Base-by-base conservation (phyloP, 2,329 filamentous ascomycete genomes). In the Hymenoscyphus albidus region DNA sequence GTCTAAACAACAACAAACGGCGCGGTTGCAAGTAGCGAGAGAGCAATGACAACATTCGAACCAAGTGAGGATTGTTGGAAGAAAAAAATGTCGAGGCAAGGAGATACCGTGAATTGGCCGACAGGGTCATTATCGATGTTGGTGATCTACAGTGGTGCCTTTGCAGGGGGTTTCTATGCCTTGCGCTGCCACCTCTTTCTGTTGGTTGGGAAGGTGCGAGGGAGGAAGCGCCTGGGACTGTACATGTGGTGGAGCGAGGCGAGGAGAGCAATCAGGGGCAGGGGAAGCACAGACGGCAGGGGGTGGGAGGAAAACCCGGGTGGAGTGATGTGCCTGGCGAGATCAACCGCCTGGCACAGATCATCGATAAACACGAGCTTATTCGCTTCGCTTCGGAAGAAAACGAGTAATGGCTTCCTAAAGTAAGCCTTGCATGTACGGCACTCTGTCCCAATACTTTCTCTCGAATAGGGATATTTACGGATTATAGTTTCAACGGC, bases 131-230 rank as follows among this genome's bases (percentile, higher is more conserved):
- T 27, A 5, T 35, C 14, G 48, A 27, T 54, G 48, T 2, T 27
- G 22, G 12, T 54, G 48, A 54, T 54, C 48, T 54, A 54, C 48
- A 54, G 48, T 54, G 48, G 48, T 54, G 48, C 48, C 48, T 27
- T 54, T 27, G 22, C 48, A 54, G 22, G 48, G 48, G 48, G 48
- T 2, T 27, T 27, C 48, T 54, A 54, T 54, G 22, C 48, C 48
- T 54, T 54, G 48, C 48, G 9, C 18, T 27, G 18, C 1, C 48
- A 27, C 18, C 18, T 22, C 48, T 54, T 18, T 54, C 48, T 54
- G 48, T 27, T 54, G 18, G 48, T 54, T 54, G 18, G 22, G 48
- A 27, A 22, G 18, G 48, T 54, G 22, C 22, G 48, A 54, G 18
- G 22, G 18, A 54, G 7, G 48, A 22, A 22, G 35, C 35, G 35